Percentiles rank a stretch among this genome's conserved stretches.
Evolutionary conservation across 345 rosid genomes (phyloP).

Genomic region (Passiflora organensis): DNA sequence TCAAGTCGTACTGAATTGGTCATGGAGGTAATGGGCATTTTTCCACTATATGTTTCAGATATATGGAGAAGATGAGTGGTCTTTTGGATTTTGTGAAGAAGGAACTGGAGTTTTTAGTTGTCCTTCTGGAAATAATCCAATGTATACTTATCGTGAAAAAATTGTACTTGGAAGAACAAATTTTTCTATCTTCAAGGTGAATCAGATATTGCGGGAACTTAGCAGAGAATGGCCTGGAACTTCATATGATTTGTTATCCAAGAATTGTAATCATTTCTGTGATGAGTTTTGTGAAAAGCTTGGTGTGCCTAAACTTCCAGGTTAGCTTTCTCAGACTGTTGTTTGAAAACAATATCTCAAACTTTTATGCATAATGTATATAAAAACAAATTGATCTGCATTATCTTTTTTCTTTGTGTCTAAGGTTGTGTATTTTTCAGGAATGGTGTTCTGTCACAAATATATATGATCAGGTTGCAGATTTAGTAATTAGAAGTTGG

Average conservation of each 20-base stretch:
- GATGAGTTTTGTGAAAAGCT: constrained; percentile 77
- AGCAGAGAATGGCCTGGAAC: constrained; percentile 86
- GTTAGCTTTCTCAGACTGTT: constrained; percentile 23
- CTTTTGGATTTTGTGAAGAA: constrained; percentile 86
- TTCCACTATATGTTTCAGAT: constrained; percentile 38
- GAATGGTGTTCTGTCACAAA: background rate
- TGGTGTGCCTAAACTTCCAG: constrained; percentile 92
- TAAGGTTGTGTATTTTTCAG: background rate
- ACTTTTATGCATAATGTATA: too few relatives aligned
- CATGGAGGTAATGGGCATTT: constrained; percentile 13
- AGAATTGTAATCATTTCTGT: constrained; percentile 95
- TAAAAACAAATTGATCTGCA: too few relatives aligned
- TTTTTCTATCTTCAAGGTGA: constrained; percentile 54
- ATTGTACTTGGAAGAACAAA: constrained; percentile 68
- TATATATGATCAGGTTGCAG: background rate
- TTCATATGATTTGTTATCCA: constrained; percentile 69
- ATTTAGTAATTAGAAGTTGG: background rate
- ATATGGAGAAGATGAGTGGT: constrained; percentile 91
- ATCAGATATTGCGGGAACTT: constrained; percentile 74
- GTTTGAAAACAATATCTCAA: background rate
- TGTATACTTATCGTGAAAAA: constrained; percentile 80
- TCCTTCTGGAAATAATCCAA: constrained; percentile 76
- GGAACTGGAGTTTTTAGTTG: constrained; percentile 94
- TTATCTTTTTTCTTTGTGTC: background rate
- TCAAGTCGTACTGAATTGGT: constrained; percentile 4